phyloP scores from a whole-genome alignment of 2,329 filamentous ascomycete genomes.

The Fusarium mexicanum region DNA sequence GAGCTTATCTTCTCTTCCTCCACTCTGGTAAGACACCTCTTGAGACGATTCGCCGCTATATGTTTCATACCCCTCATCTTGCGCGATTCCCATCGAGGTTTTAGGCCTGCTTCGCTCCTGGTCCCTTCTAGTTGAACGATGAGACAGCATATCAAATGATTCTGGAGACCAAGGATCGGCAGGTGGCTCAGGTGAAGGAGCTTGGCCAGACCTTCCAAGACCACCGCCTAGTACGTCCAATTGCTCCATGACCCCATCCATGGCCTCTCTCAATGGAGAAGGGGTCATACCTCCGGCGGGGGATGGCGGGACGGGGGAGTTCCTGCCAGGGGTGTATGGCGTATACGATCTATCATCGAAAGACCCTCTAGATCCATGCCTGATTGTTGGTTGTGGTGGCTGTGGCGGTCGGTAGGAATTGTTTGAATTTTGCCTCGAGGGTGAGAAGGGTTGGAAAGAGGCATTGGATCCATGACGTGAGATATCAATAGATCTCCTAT shows the following conservation, averaged over 20 bases:
- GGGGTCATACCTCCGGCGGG: slow-evolving; percentile 78
- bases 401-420: slow-evolving; percentile 47
- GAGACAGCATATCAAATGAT: slow-evolving; percentile 71
- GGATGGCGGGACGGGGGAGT: slow-evolving; percentile 75
- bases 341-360: slow-evolving; percentile 49
- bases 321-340: slow-evolving; percentile 62
- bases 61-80: slow-evolving; percentile 70
- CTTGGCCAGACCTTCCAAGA: slow-evolving; percentile 62
- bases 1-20: slow-evolving; percentile 67
- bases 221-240: slow-evolving; percentile 76
- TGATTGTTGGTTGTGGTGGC: slow-evolving; percentile 25
- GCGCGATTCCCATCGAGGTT: slow-evolving; percentile 77
- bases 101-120: slow-evolving; percentile 60
- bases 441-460: slow-evolving; percentile 45
- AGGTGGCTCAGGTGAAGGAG: slow-evolving; percentile 64
- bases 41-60: slow-evolving; percentile 65
- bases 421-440: slow-evolving; percentile 53
- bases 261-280: slow-evolving; percentile 90
- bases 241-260: slow-evolving; percentile 98
- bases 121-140: slow-evolving; percentile 40
- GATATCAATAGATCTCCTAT: slow-evolving; percentile 45
- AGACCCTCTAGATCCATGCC: slow-evolving; percentile 36
- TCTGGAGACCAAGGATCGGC: slow-evolving; percentile 90
- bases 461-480: slow-evolving; percentile 50
- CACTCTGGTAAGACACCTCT: slow-evolving; percentile 54